Percentiles rank a stretch among this genome's conserved stretches.
Evolutionary conservation across 192 early-diverging fungal species (phyloP).

Genomic region (Coemansia aciculifera): DNA sequence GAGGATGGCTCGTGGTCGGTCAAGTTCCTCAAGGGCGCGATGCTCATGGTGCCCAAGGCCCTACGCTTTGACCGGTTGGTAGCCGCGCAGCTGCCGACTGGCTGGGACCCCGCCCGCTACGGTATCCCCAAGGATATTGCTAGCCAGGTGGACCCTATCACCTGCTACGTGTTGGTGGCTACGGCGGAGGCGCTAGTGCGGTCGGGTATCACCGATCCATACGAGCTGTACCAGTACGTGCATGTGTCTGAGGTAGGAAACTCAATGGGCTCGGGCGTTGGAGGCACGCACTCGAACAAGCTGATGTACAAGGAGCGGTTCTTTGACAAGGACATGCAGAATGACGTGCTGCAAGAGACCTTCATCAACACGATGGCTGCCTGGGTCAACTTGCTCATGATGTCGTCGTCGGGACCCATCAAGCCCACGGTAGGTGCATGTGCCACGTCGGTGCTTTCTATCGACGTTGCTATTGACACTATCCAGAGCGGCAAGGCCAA

Average conservation of each 20-base stretch:
- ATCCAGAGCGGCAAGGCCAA: slow-evolving; percentile 88
- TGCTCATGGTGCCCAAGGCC: slow-evolving; percentile 89
- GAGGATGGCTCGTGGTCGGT: slow-evolving; percentile 70
- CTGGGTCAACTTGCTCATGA: slow-evolving; percentile 95
- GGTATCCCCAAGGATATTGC: slow-evolving; percentile 91
- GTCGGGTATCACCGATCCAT: slow-evolving; percentile 92
- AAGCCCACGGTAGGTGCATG: slow-evolving; percentile 79
- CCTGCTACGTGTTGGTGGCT: slow-evolving; percentile 83
- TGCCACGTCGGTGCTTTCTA: slow-evolving; percentile 85
- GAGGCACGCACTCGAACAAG: slow-evolving; percentile 78
- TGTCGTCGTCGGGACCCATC: slow-evolving; percentile 91
- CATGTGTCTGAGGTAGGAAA: slow-evolving; percentile 93
- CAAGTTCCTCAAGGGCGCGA: slow-evolving; percentile 82
- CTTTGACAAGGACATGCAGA: slow-evolving; percentile 79
- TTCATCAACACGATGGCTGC: slow-evolving; percentile 69
- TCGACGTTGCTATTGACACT: slow-evolving; percentile 90
- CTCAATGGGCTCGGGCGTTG: slow-evolving; percentile 84
- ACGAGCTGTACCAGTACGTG: slow-evolving; percentile 96
- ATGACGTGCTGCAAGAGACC: slow-evolving; percentile 92
- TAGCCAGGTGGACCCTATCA: slow-evolving; percentile 88
- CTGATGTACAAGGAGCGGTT: slow-evolving; percentile 79
- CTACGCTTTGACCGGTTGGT: slow-evolving; percentile 86
- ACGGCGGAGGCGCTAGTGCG: slow-evolving; percentile 90
- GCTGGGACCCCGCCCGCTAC: slow-evolving; percentile 89
- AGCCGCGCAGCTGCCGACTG: slow-evolving; percentile 91